These are phyloP conservation scores for Trypanosoma cruzi DNA, from an alignment of 208 protist genomes.

Conservation along the genomic window DNA sequence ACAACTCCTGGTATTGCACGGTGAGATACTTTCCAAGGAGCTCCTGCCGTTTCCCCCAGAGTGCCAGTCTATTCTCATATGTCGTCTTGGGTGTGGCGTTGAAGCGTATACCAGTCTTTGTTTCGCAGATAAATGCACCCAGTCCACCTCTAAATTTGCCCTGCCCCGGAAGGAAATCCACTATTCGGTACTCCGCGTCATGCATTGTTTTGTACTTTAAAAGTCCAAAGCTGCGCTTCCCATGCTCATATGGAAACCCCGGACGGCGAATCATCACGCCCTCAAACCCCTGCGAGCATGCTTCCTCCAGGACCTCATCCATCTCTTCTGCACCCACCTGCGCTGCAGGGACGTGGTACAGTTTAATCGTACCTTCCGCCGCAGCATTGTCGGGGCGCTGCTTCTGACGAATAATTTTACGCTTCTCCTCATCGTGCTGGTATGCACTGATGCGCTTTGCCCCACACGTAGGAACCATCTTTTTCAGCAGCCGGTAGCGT, in stretches of 20 bases:
- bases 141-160: slow-evolving; percentile 87
- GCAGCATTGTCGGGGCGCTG: slow-evolving; percentile 18
- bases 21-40: slow-evolving; percentile 81
- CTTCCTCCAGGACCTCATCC: slow-evolving; percentile 77
- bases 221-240: slow-evolving; percentile 87
- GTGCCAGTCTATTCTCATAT: slow-evolving; percentile 45
- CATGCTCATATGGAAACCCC: slow-evolving; percentile 86
- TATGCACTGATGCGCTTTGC: slow-evolving; percentile 89
- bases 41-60: slow-evolving; percentile 66
- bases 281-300: slow-evolving; percentile 88
- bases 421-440: slow-evolving; percentile 74
- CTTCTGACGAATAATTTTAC: slow-evolving; percentile 66
- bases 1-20: slow-evolving; percentile 89
- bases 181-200: slow-evolving; percentile 90
- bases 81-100: slow-evolving; percentile 75
- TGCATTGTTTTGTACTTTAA: slow-evolving; percentile 94
- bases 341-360: slow-evolving; percentile 86
- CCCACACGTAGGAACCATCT: slow-evolving; percentile 73
- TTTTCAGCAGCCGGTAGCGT: slow-evolving; percentile 81
- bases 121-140: slow-evolving; percentile 86
- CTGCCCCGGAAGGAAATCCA: slow-evolving; percentile 78
- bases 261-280: slow-evolving; percentile 90
- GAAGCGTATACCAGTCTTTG: slow-evolving; percentile 76
- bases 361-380: slow-evolving; percentile 36
- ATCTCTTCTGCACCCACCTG: slow-evolving; percentile 75